A percentile compares a stretch with the other conserved stretches of the same genome.
Evolutionary conservation across 305 asterid species (phyloP).

Genomic region (Fraxinus albicans): DNA sequence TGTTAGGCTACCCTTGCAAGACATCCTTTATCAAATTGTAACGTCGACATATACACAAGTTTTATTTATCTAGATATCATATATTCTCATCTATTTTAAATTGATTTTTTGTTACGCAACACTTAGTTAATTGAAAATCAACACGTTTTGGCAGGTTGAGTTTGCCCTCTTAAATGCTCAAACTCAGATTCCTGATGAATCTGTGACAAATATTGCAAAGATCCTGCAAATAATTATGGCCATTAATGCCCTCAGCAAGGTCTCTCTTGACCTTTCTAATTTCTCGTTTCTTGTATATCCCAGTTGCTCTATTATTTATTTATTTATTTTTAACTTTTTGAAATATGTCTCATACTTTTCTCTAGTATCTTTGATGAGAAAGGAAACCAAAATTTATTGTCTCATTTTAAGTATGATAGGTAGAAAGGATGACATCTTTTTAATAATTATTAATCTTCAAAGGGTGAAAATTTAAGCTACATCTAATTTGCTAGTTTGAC

Average conservation of each 20-base stretch:
- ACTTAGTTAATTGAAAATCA: neutral
- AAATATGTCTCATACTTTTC: neutral
- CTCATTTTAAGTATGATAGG: neutral
- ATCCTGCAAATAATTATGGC: constrained; percentile 83
- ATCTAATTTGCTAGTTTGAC: constrained; percentile 4
- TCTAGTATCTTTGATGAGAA: constrained; percentile 4
- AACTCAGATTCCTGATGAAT: constrained; percentile 32
- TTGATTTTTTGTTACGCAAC: neutral
- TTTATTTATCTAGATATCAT: neutral
- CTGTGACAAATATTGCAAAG: constrained; percentile 50
- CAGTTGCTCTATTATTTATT: neutral
- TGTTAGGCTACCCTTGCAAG: neutral
- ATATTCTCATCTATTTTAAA: neutral
- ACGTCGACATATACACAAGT: neutral
- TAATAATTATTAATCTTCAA: neutral
- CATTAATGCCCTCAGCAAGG: constrained; percentile 88
- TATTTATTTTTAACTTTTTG: neutral
- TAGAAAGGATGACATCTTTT: constrained; percentile 7
- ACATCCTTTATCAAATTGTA: neutral
- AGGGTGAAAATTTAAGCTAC: neutral
- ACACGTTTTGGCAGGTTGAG: constrained; percentile 53
- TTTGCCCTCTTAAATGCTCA: constrained; percentile 47
- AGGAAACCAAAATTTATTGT: neutral
- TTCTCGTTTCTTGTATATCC: neutral
- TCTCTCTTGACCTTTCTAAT: constrained; percentile 11